phyloP scores from a whole-genome alignment of 1,284 basidiomycete species.

The Pseudozyma sp. region DNA sequence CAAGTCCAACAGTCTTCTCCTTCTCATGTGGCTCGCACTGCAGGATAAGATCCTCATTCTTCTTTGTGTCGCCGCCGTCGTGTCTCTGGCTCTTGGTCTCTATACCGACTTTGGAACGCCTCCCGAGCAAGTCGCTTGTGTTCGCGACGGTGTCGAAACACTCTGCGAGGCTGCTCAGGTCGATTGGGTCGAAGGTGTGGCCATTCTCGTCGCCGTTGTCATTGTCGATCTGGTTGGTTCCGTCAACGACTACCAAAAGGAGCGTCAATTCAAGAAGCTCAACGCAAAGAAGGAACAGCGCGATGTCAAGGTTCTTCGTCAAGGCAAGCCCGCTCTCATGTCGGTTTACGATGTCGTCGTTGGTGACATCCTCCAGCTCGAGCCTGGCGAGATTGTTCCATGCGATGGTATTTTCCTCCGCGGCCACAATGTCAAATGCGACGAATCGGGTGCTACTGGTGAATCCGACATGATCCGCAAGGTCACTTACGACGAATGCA shows the following conservation, averaged over 20 bases:
- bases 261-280: slow-evolving; percentile 89
- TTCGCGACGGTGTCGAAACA: slow-evolving; percentile 63
- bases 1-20: slow-evolving; percentile 81
- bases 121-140: slow-evolving; percentile 72
- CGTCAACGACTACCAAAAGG: slow-evolving; percentile 95
- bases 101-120: slow-evolving; percentile 85
- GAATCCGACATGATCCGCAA: slow-evolving; percentile 97
- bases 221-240: slow-evolving; percentile 77
- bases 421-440: slow-evolving; percentile 94
- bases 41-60: slow-evolving; percentile 95
- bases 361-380: slow-evolving; percentile 89
- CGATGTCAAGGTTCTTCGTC: slow-evolving; percentile 88
- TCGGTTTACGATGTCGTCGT: slow-evolving; percentile 84
- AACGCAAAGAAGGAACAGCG: slow-evolving; percentile 97
- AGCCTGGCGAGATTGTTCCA: slow-evolving; percentile 94
- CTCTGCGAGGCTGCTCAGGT: slow-evolving; percentile 65
- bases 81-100: slow-evolving; percentile 92
- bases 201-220: slow-evolving; percentile 88
- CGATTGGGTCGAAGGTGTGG: slow-evolving; percentile 98
- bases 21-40: slow-evolving; percentile 92
- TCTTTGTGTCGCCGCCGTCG: slow-evolving; percentile 87
- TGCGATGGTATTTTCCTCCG: slow-evolving; percentile 93
- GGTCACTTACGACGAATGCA: slow-evolving; percentile 81
- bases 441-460: slow-evolving; percentile 95
- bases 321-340: slow-evolving; percentile 86